Evolutionary conservation across 148 eudicot genomes (phyloP).

Genomic region (Nepenthes mirabilis): DNA sequence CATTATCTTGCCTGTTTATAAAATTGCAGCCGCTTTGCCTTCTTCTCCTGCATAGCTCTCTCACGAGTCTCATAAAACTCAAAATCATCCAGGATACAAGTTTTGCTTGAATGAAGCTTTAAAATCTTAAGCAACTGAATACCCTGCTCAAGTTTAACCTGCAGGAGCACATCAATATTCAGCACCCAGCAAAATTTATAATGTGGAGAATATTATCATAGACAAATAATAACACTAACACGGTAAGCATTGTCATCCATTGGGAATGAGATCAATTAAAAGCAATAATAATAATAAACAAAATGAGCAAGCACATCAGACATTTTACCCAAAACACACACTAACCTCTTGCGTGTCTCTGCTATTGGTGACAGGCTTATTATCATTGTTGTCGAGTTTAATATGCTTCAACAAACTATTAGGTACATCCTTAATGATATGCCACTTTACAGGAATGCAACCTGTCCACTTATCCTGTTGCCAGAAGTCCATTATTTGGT

Average conservation of each 20-base stretch:
- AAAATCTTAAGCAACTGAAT: conserved; percentile 31
- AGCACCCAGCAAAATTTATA: background rate
- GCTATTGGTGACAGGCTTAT: conserved; percentile 46
- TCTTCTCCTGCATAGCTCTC: conserved; percentile 34
- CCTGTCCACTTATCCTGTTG: conserved; percentile 52
- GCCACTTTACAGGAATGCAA: conserved; percentile 44
- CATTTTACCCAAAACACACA: background rate
- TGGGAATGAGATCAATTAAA: background rate
- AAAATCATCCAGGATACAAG: conserved; percentile 47
- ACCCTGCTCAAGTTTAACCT: conserved; percentile 50
- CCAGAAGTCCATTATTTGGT: conserved; percentile 40
- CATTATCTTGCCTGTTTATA: conserved; percentile 25
- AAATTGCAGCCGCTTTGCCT: conserved; percentile 29
- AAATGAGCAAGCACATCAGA: background rate
- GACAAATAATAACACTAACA: background rate
- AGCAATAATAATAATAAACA: background rate
- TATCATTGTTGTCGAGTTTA: conserved; percentile 36
- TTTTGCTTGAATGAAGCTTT: conserved; percentile 33
- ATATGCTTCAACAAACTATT: conserved; percentile 38
- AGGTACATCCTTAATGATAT: conserved; percentile 40
- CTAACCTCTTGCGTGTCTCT: conserved; percentile 45
- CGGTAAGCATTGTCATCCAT: background rate
- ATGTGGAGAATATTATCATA: background rate
- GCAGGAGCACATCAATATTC: conserved; percentile 7
- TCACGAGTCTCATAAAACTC: conserved; percentile 43